Percentiles rank a stretch among this genome's conserved stretches.
phyloP scores from a whole-genome alignment of 78 protist genomes.

The Anaeramoeba flamelloides region DNA sequence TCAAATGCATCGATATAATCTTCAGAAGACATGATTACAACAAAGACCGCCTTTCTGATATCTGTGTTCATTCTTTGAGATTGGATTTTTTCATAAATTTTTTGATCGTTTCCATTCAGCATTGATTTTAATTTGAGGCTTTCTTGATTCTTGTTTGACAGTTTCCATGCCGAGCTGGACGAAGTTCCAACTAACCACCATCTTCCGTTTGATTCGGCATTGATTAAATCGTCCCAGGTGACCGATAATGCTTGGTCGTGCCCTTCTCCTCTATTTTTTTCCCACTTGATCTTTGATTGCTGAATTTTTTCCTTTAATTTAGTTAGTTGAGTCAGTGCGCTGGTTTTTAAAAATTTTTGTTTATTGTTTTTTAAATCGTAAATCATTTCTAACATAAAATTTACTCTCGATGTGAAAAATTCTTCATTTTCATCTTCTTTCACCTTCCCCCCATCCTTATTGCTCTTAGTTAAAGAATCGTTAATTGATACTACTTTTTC shows the following conservation, averaged over 20 bases:
- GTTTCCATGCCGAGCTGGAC: constrained; percentile 1
- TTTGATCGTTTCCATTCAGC: not conserved
- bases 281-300: not conserved
- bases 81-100: not conserved
- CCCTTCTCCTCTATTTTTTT: too few relatives aligned
- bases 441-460: too few relatives aligned
- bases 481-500: not conserved
- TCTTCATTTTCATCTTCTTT: not conserved
- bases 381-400: not conserved
- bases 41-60: not conserved
- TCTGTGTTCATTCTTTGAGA: not conserved
- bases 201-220: not conserved
- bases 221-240: not conserved
- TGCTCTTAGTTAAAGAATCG: too few relatives aligned
- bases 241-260: not conserved
- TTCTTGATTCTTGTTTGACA: not conserved
- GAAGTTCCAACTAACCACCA: not conserved
- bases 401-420: not conserved
- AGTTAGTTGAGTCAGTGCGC: not conserved
- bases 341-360: not conserved
- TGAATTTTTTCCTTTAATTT: not conserved
- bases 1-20: not conserved
- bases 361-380: not conserved
- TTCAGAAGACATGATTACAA: not conserved
- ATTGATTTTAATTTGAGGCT: too few relatives aligned